Conservation (phyloP, 2,329 filamentous ascomycete genomes). For the Pseudofabraea citricarpa region DNA sequence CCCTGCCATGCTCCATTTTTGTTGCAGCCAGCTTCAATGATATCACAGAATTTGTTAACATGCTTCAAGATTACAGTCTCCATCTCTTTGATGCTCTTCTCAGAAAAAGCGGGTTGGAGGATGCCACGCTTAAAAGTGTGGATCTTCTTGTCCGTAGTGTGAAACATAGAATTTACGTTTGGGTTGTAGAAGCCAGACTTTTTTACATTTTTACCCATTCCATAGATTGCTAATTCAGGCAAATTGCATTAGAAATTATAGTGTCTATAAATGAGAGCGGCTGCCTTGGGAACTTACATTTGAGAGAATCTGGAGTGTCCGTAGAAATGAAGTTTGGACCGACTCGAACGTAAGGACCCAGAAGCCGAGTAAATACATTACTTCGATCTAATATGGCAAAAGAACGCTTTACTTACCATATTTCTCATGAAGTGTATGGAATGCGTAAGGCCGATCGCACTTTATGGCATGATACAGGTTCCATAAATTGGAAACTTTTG, state of each 20-base stretch:
- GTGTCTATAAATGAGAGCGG: background rate
- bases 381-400: slow-evolving; percentile 3
- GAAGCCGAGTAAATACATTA: background rate
- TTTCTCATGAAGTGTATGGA: slow-evolving; percentile 29
- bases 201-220: slow-evolving; percentile 5
- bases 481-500: slow-evolving; percentile 28
- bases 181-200: slow-evolving; percentile 32
- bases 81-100: slow-evolving; percentile 7
- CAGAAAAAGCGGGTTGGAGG: slow-evolving; percentile 58
- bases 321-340: slow-evolving; percentile 26
- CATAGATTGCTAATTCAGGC: slow-evolving; percentile 3
- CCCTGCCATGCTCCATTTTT: slow-evolving; percentile 34
- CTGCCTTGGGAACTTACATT: background rate
- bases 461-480: slow-evolving; percentile 30
- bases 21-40: slow-evolving; percentile 30
- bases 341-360: slow-evolving; percentile 64
- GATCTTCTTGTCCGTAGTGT: slow-evolving; percentile 61
- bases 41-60: slow-evolving; percentile 51
- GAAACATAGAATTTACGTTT: slow-evolving; percentile 57
- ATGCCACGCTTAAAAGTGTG: slow-evolving; percentile 60
- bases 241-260: background rate
- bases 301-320: slow-evolving; percentile 5
- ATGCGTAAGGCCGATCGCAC: slow-evolving; percentile 30
- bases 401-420: slow-evolving; percentile 26
- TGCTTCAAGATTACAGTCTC: slow-evolving; percentile 9